phyloP scores from a whole-genome alignment of 2,329 filamentous ascomycete genomes.

The Colletotrichum eleusines region DNA sequence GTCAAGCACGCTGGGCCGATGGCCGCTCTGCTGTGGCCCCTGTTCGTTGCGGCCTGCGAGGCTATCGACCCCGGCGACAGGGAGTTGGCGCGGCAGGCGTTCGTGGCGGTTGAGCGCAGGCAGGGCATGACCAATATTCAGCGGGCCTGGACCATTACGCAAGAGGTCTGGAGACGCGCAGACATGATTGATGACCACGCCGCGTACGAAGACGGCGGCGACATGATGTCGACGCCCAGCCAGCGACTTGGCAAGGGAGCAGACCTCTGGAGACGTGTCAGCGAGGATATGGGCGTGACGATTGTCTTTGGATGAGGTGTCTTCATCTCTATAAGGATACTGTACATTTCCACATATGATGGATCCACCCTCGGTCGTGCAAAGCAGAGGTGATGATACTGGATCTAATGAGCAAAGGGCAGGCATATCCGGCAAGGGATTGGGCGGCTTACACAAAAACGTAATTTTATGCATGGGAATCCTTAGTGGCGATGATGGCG shows the following conservation, averaged over 20 bases:
- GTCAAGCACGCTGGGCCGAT: slow-evolving; percentile 70
- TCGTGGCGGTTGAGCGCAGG: slow-evolving; percentile 64
- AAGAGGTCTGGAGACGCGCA: slow-evolving; percentile 70
- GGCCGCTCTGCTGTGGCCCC: slow-evolving; percentile 73
- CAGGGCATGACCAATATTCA: slow-evolving; percentile 76
- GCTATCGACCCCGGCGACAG: slow-evolving; percentile 64
- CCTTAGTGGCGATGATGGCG: neutral
- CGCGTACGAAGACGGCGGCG: slow-evolving; percentile 26
- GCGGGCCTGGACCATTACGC: slow-evolving; percentile 70
- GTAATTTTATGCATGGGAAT: neutral
- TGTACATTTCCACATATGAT: neutral
- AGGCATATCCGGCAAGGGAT: slow-evolving; percentile 5
- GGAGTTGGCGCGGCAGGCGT: slow-evolving; percentile 62
- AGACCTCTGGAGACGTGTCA: slow-evolving; percentile 69
- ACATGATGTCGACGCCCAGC: slow-evolving; percentile 34
- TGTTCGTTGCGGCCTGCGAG: slow-evolving; percentile 74
- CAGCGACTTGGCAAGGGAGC: slow-evolving; percentile 43
- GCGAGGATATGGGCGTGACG: slow-evolving; percentile 68
- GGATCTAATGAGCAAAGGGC: slow-evolving; percentile 10
- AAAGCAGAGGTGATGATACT: slow-evolving; percentile 6
- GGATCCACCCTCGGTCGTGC: neutral
- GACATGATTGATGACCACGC: slow-evolving; percentile 52
- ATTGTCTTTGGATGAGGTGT: slow-evolving; percentile 68
- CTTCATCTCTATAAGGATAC: no score
- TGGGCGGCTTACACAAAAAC: slow-evolving; percentile 32